Evolutionary conservation across 2,329 filamentous ascomycete genomes (phyloP), one percentile per base, ranked within the genome.

Genomic region (Boeremia exigua): DNA sequence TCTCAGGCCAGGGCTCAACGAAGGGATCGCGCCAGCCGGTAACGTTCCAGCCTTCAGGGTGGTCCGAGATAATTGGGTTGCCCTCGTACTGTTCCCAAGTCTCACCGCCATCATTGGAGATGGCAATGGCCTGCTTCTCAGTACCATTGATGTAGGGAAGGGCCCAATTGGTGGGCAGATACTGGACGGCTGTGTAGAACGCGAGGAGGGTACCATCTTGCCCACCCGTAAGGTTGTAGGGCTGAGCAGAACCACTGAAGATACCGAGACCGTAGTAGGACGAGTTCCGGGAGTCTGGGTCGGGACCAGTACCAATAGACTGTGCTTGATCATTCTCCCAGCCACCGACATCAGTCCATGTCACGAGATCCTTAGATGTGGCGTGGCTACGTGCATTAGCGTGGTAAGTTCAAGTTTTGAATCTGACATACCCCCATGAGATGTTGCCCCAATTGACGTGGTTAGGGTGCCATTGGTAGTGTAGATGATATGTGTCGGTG

Each of bases 401-500:
- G 10, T 77, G 70, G 71, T 75, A 62, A 29, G 66, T 15, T 30
- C 27, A 33, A 36, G 5, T 17, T 14, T 17, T 6, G 5, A 39
- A 1, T 8, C 12, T 43, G 1, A 48, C 55, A 23, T 62, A 67
- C 67, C 71, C 72, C 71, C 71, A 74, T 8, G 70, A 73, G 34
- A 80, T 80, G 57, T 80, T 80, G 14, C 79, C 78, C 77, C 78
- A 80, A 56, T 77, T 78, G 60, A 80, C 74, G 54, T 80, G 78
- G 43, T 80, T 68, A 1, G 78, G 78, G 61, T 81, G 75, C 73
- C 77, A 84, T 66, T 85, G 82, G 65, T 82, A 85, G 62, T 80
- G 81, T 7, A 84, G 62, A 59, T 85, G 82, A 55, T 84, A 86
- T 2, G 69, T 68, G 28, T 79, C 77, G 30, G 76, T 73, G 3